Percentiles rank a stretch among this genome's conserved stretches.
phyloP scores from a whole-genome alignment of 257 asterid species.

The Ligustrum vulgare region DNA sequence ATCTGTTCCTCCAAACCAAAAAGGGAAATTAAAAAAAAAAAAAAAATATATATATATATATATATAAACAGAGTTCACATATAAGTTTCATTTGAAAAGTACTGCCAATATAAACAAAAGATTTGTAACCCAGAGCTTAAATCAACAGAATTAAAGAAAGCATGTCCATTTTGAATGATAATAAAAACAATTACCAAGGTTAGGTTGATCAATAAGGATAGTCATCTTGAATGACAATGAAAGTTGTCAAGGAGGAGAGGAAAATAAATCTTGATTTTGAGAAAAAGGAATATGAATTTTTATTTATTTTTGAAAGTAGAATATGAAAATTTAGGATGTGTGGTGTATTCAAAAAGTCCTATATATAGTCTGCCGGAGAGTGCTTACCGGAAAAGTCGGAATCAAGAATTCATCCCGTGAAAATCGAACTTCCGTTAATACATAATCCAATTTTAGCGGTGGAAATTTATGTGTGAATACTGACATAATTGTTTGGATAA shows the following conservation, averaged over 20 bases:
- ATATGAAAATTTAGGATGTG: not conserved
- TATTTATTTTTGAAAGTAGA: not conserved
- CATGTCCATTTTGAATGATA: too few species aligned
- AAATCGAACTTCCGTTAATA: not conserved
- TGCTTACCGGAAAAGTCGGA: not conserved
- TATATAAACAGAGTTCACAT: not conserved
- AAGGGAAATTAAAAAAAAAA: not conserved
- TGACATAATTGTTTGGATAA: not conserved
- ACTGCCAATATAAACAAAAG: too few species aligned
- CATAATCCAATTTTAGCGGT: not conserved
- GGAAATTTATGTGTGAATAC: not conserved
- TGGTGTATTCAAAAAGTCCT: not conserved
- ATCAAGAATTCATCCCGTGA: not conserved
- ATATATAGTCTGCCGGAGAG: not conserved
- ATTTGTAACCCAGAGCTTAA: not conserved
- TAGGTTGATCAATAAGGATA: constrained; percentile 13
- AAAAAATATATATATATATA: too few species aligned
- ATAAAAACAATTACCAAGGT: constrained; percentile 3
- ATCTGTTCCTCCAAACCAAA: not conserved
- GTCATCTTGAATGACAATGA: constrained; percentile 15
- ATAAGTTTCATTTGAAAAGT: too few species aligned
- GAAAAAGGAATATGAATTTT: not conserved
- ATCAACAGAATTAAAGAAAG: not conserved
- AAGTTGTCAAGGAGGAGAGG: not conserved
- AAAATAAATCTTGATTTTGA: not conserved